Conservation (phyloP, 192 early-diverging fungal species). For the Gaertneriomyces semiglobifer region DNA sequence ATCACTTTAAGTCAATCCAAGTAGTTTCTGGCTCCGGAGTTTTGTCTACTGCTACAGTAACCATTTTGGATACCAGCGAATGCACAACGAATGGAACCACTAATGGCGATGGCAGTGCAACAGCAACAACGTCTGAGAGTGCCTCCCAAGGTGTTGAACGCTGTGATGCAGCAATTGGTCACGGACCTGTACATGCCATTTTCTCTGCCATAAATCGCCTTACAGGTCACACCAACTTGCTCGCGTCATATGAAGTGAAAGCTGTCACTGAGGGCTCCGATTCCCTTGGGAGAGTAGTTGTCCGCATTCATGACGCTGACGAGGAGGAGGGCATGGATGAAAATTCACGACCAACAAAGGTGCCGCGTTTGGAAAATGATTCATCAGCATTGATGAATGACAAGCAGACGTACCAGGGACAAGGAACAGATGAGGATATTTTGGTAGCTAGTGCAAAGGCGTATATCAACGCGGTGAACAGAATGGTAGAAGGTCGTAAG, state of each 20-base stretch:
- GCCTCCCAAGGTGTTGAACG: conserved; percentile 31
- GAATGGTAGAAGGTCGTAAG: conserved; percentile 40
- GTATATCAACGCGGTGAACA: conserved; percentile 84
- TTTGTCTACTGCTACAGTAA: conserved; percentile 77
- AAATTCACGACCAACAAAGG: conserved; percentile 14
- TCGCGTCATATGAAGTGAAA: conserved; percentile 82
- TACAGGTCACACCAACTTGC: conserved; percentile 64
- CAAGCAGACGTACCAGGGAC: conserved; percentile 65
- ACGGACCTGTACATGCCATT: conserved; percentile 86
- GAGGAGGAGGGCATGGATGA: conserved; percentile 25
- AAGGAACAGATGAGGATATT: conserved; percentile 82
- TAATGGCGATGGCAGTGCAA: conserved; percentile 24
- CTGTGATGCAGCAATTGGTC: conserved; percentile 77
- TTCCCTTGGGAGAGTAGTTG: conserved; percentile 79
- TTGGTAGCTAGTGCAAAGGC: conserved; percentile 83
- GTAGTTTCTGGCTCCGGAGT: conserved; percentile 73
- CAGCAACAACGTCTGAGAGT: conserved; percentile 8
- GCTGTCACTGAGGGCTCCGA: conserved; percentile 85
- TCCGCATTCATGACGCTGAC: conserved; percentile 55
- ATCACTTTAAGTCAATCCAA: conserved; percentile 67
- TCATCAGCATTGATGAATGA: conserved; percentile 2
- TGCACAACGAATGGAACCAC: conserved; percentile 20
- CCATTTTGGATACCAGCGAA: conserved; percentile 58
- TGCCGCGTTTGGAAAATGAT: conserved; percentile 18
- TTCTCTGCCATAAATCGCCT: conserved; percentile 88